Conservation (phyloP, 169 alveolate genomes). For the Plasmodium gaboni region DNA sequence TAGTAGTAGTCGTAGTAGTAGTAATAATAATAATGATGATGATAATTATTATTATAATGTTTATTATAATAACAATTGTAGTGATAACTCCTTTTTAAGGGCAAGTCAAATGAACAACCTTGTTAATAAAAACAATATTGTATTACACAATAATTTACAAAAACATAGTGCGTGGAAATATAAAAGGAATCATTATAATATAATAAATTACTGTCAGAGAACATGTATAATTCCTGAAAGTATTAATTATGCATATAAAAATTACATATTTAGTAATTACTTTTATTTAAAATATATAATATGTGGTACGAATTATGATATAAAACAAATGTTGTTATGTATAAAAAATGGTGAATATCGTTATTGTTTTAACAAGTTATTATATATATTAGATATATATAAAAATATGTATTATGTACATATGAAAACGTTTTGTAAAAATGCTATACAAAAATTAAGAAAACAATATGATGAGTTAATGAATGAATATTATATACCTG, state of each 20-base stretch:
- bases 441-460: background rate
- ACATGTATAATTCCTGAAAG: constrained; percentile 2
- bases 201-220: constrained; percentile 44
- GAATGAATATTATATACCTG: background rate
- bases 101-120: no score
- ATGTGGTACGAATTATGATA: background rate
- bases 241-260: constrained; percentile 31
- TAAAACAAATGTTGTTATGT: background rate
- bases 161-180: background rate
- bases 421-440: constrained; percentile 13
- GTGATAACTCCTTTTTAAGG: no score
- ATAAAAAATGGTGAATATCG: constrained; percentile 17
- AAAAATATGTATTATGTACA: constrained; percentile 22
- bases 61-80: no score
- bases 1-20: no score
- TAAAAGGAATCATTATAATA: constrained; percentile 4
- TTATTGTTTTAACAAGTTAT: constrained; percentile 1
- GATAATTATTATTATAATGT: no score
- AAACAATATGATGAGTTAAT: background rate
- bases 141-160: no score
- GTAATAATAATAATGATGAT: no score
- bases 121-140: no score
- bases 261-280: constrained; percentile 44
- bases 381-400: constrained; percentile 1
- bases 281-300: constrained; percentile 26